Percentiles rank a stretch among this genome's conserved stretches.
phyloP scores from a whole-genome alignment of 2,329 filamentous ascomycete genomes.

The Berkeleyomyces basicola region DNA sequence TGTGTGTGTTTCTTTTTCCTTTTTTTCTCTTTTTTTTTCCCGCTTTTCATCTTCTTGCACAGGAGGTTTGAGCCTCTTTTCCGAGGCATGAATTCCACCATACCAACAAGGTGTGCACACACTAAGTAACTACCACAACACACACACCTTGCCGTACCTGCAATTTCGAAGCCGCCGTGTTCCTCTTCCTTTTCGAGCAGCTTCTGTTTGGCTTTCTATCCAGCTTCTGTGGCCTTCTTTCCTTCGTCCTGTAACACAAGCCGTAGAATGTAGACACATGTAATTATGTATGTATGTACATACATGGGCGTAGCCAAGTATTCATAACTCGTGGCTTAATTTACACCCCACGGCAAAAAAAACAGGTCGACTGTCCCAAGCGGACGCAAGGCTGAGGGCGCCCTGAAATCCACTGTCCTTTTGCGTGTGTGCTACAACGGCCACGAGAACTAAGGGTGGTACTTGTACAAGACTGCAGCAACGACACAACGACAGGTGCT shows the following conservation, averaged over 20 bases:
- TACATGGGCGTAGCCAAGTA: too few species aligned
- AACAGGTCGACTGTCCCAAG: not conserved
- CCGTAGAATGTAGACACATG: too few species aligned
- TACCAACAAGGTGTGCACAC: too few species aligned
- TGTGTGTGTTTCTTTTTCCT: not conserved
- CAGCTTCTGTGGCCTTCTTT: not conserved
- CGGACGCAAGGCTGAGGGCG: not conserved
- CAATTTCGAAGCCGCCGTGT: too few species aligned
- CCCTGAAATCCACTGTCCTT: not conserved
- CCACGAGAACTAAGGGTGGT: not conserved
- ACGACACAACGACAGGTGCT: not conserved
- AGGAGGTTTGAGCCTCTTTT: not conserved
- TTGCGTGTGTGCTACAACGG: not conserved
- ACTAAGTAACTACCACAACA: too few species aligned
- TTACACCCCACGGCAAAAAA: not conserved
- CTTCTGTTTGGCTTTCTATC: not conserved
- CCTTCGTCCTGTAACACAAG: not conserved
- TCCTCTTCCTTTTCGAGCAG: not conserved
- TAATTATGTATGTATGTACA: too few species aligned
- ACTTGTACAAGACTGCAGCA: not conserved
- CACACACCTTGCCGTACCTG: too few species aligned
- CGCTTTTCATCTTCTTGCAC: too few species aligned
- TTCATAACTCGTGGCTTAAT: not conserved
- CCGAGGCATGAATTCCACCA: not conserved
- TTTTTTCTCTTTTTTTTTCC: not conserved